Conservation (phyloP, 1,139 yeast genomes). For the Magnusiomyces fungicola region DNA sequence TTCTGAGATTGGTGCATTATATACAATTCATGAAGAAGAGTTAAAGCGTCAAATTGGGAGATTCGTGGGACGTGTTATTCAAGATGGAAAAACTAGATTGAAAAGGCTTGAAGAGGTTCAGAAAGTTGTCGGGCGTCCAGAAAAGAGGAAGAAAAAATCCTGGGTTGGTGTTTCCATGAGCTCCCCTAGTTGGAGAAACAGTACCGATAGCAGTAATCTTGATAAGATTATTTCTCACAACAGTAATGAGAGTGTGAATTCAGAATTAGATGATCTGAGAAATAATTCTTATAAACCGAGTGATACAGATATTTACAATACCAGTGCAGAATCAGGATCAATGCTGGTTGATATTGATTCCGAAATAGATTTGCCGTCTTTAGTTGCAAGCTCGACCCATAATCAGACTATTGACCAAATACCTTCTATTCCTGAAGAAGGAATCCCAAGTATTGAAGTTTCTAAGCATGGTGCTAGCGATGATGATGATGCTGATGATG, state of each 20-base stretch:
- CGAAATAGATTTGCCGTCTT: not conserved
- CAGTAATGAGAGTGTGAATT: not conserved
- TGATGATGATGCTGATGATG: too few species aligned
- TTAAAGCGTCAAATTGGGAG: constrained; percentile 26
- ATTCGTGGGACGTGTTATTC: constrained; percentile 26
- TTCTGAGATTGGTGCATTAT: constrained; percentile 35
- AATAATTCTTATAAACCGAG: not conserved
- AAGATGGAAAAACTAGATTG: constrained; percentile 36
- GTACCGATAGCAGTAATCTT: not conserved
- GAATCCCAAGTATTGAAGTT: not conserved
- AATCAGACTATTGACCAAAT: not conserved
- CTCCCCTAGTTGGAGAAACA: not conserved
- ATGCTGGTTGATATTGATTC: not conserved
- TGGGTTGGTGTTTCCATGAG: not conserved
- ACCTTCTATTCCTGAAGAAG: not conserved
- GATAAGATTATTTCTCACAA: not conserved
- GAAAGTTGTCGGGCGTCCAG: not conserved
- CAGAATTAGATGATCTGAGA: not conserved
- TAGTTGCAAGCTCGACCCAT: not conserved
- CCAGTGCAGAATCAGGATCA: too few species aligned
- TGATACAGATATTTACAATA: not conserved
- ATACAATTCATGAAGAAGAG: constrained; percentile 30
- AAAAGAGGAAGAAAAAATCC: not conserved
- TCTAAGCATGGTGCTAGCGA: not conserved
- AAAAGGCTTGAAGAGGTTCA: constrained; percentile 17